These are phyloP conservation scores for Ascochyta koolunga DNA, from an alignment of 2,329 filamentous ascomycete species.

Conservation along the genomic window DNA sequence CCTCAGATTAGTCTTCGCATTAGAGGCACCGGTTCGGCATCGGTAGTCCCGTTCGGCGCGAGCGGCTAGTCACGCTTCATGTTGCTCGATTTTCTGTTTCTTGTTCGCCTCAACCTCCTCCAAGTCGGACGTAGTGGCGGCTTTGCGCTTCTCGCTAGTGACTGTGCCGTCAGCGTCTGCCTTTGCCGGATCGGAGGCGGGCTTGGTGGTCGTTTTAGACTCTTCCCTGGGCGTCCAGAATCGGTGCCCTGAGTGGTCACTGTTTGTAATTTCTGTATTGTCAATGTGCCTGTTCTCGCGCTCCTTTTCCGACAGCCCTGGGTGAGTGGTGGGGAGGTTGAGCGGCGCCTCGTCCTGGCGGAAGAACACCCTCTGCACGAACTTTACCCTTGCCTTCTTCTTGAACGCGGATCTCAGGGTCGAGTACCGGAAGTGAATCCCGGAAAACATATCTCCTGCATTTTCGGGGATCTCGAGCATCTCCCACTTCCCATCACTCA, in stretches of 20 bases:
- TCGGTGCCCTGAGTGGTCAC: conserved; percentile 25
- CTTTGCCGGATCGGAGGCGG: neutral
- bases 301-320: conserved; percentile 20
- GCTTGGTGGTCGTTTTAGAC: too few species aligned
- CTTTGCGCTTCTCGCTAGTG: neutral
- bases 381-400: conserved; percentile 31
- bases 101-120: neutral
- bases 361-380: conserved; percentile 45
- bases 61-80: neutral
- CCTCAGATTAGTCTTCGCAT: too few species aligned
- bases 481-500: conserved; percentile 38
- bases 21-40: too few species aligned
- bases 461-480: conserved; percentile 39
- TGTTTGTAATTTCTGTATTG: conserved; percentile 26
- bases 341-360: conserved; percentile 32
- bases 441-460: conserved; percentile 21
- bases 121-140: neutral
- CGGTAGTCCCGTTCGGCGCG: neutral
- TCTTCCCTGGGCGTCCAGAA: conserved; percentile 27
- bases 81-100: neutral
- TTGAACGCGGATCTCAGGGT: conserved; percentile 23
- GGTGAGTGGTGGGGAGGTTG: conserved; percentile 3
- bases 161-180: neutral
- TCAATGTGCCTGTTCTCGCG: conserved; percentile 34
- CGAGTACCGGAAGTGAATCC: conserved; percentile 27